Evolutionary conservation across 1,284 basidiomycete genomes (phyloP), one percentile per base, ranked within the genome.

Genomic region (Xerocomus amazonicus): DNA sequence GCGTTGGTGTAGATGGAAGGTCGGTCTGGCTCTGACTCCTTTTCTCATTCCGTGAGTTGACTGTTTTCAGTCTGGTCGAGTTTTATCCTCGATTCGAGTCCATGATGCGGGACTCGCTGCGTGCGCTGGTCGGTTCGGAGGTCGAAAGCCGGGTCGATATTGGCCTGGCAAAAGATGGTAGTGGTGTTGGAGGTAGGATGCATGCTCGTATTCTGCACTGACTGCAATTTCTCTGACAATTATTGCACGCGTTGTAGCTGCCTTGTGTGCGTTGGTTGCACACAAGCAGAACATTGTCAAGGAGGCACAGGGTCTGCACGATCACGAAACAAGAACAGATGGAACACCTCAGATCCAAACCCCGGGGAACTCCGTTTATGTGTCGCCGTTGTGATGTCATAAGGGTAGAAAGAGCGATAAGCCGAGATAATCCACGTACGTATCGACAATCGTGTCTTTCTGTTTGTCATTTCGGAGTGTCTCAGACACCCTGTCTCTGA

Each of bases 151-250:
- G 82, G 33, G 83, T 97, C 7, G 80, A 86, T 53, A 90, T 98
- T 59, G 94, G 92, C 19, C 69, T 97, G 59, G 96, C 96, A 5
- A 98, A 97, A 72, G 97, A 99, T 64, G 96, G 97, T 23, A 95
- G 91, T 65, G 97, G 96, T 46, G 93, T 96, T 35, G 96, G 96
- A 63, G 92, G 92, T 94, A 69, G 70, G 87, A 10, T 23, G 4
- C 19, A 4, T 23, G 19, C 19, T 23, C 19, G 19, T 4, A 23
- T 23, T 23, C 19, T 23, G 19, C 19, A 23, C 19, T 23, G 19
- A 23, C 19, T 23, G 19, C 42, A 6, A 33, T 26, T 32, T 43
- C 17, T 55, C 27, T 48, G 43, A 56, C 19, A 4, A 23, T 23
- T 23, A 23, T 23, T 35, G 46, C 28, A 33, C 14, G 37, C 33